phyloP scores from a whole-genome alignment of 805 yeast genomes.

The Lachancea cidri region DNA sequence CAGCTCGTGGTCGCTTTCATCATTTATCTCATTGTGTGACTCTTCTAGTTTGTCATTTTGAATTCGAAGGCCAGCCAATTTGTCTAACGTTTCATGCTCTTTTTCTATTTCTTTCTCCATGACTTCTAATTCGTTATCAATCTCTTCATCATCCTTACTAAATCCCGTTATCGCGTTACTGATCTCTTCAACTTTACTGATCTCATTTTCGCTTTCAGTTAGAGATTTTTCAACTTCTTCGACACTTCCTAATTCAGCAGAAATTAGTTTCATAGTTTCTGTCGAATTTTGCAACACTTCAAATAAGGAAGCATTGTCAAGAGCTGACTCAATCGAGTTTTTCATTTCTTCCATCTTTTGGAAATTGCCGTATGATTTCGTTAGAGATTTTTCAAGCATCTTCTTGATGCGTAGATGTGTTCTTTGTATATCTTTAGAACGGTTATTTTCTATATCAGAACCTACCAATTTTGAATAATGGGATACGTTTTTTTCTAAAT shows the following conservation, averaged over 20 bases:
- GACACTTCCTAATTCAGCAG: slow-evolving; percentile 39
- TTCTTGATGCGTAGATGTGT: slow-evolving; percentile 33
- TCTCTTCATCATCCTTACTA: slow-evolving; percentile 24
- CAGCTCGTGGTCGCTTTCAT: background rate
- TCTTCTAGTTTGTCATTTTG: background rate
- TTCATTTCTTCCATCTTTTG: slow-evolving; percentile 37
- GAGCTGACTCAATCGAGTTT: slow-evolving; percentile 40
- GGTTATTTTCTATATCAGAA: slow-evolving; percentile 18
- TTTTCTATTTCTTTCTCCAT: slow-evolving; percentile 27
- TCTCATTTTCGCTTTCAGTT: slow-evolving; percentile 37
- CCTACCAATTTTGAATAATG: slow-evolving; percentile 16
- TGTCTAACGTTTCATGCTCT: slow-evolving; percentile 1
- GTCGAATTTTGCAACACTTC: slow-evolving; percentile 36
- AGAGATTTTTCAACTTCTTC: slow-evolving; percentile 40
- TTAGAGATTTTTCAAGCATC: slow-evolving; percentile 33
- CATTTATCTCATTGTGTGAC: background rate
- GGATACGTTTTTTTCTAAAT: slow-evolving; percentile 20
- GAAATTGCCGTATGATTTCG: slow-evolving; percentile 29
- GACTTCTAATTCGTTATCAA: slow-evolving; percentile 38
- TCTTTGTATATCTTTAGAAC: slow-evolving; percentile 28
- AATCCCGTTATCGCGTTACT: slow-evolving; percentile 23
- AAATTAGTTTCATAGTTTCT: slow-evolving; percentile 34
- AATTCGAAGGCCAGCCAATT: slow-evolving; percentile 2
- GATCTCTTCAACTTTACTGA: slow-evolving; percentile 36
- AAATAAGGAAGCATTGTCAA: slow-evolving; percentile 37